Percentiles rank a stretch among this genome's conserved stretches.
phyloP scores from a whole-genome alignment of 306 rosid species.

The Vachellia collinsii region DNA sequence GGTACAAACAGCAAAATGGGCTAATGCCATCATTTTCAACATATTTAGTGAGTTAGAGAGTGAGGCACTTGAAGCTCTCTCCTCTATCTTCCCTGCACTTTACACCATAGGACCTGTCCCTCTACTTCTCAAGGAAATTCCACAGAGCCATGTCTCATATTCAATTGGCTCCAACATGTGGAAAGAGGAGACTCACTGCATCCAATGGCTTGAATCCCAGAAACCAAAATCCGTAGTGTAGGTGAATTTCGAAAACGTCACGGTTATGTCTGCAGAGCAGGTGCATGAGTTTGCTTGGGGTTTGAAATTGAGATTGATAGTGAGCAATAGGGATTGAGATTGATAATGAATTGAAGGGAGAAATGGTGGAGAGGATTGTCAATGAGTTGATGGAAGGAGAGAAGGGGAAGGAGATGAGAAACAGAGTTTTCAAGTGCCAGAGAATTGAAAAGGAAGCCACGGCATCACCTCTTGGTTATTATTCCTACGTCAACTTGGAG shows the following conservation, averaged over 20 bases:
- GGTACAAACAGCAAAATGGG: background rate
- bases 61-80: background rate
- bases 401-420: conserved; percentile 17
- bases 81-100: background rate
- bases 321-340: conserved; percentile 24
- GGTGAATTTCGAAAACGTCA: background rate
- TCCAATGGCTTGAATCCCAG: conserved; percentile 35
- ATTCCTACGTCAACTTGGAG: background rate
- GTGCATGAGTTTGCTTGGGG: background rate
- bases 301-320: conserved; percentile 31
- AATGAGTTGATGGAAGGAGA: conserved; percentile 33
- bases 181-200: conserved; percentile 27
- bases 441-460: background rate
- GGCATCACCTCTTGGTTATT: background rate
- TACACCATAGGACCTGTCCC: conserved; percentile 12
- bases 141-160: background rate
- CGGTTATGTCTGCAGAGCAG: background rate
- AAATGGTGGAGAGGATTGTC: conserved; percentile 12
- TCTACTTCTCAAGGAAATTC: background rate
- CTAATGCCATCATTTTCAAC: background rate
- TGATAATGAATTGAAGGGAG: background rate
- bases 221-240: background rate
- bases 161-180: conserved; percentile 20
- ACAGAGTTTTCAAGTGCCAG: background rate
- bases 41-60: background rate